A percentile compares a stretch with the other conserved stretches of the same genome.
phyloP scores from a whole-genome alignment of 108 stramenopile species.

The Fistulifera solaris region DNA sequence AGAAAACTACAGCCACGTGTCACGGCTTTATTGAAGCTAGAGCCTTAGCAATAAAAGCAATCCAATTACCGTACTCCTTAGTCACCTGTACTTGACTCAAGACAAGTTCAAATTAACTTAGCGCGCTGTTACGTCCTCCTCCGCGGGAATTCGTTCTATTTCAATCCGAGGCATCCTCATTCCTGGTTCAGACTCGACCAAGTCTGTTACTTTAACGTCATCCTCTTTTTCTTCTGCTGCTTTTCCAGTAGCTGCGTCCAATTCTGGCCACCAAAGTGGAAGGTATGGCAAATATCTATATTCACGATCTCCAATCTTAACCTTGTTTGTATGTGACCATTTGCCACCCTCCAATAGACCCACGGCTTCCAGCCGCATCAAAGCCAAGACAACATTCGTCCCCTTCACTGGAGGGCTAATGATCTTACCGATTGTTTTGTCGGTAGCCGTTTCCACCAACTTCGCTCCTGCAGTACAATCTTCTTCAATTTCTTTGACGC shows the following conservation, averaged over 20 bases:
- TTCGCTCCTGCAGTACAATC: conserved; percentile 40
- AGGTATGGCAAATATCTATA: conserved; percentile 73
- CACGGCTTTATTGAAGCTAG: no score
- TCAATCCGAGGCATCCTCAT: not conserved
- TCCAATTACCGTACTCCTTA: no score
- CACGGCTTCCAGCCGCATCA: conserved; percentile 70
- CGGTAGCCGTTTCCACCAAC: conserved; percentile 64
- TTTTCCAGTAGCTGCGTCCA: conserved; percentile 66
- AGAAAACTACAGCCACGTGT: no score
- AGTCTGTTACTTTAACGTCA: not conserved
- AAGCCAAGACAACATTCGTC: conserved; percentile 68
- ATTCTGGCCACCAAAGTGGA: conserved; percentile 82
- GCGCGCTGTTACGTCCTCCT: no score
- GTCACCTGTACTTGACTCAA: no score
- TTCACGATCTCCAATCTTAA: conserved; percentile 59
- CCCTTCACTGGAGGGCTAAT: conserved; percentile 61
- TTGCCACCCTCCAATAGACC: conserved; percentile 35
- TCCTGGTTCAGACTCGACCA: not conserved
- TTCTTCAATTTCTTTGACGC: conserved; percentile 30
- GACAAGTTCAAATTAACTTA: no score
- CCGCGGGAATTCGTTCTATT: not conserved
- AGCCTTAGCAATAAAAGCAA: no score
- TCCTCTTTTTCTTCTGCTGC: conserved; percentile 29
- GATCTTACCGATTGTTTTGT: conserved; percentile 75
- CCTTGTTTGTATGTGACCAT: conserved; percentile 62